phyloP scores from a whole-genome alignment of 2,329 filamentous ascomycete genomes.

The Clonostachys byssicola region DNA sequence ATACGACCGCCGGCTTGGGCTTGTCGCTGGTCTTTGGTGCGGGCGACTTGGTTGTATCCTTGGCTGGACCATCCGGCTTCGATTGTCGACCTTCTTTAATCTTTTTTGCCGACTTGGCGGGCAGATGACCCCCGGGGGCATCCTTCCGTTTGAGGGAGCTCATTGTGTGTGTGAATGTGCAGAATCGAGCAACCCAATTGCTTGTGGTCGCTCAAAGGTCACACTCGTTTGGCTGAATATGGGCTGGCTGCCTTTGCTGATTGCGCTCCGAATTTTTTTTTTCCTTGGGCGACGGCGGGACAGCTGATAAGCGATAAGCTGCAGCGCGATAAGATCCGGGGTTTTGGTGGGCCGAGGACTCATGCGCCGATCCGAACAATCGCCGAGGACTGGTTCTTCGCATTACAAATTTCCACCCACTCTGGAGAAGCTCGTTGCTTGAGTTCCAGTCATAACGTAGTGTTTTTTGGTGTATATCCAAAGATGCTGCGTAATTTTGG shows the following conservation, averaged over 20 bases:
- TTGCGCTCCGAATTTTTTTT: neutral
- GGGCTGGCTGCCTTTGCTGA: too few relatives aligned
- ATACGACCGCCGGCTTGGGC: slow-evolving; percentile 29
- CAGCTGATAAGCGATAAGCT: neutral
- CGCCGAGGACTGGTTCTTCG: slow-evolving; percentile 1
- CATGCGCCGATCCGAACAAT: slow-evolving; percentile 1
- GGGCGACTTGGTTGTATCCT: slow-evolving; percentile 17
- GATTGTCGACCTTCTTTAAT: slow-evolving; percentile 40
- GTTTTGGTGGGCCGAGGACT: neutral
- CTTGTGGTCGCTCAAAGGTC: too few relatives aligned
- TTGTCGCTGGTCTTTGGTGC: slow-evolving; percentile 20
- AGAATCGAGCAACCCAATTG: too few relatives aligned
- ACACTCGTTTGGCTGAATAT: too few relatives aligned
- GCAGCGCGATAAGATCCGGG: neutral
- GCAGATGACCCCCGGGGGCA: slow-evolving; percentile 44
- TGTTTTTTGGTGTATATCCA: neutral
- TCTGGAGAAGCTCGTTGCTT: neutral
- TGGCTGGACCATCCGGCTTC: slow-evolving; percentile 31
- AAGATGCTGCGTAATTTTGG: slow-evolving; percentile 29
- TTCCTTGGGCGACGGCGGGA: neutral
- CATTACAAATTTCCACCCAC: neutral
- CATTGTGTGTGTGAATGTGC: slow-evolving; percentile 32
- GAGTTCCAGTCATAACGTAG: neutral
- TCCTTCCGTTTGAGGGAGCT: slow-evolving; percentile 55
- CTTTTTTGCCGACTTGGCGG: slow-evolving; percentile 42